Conservation (phyloP, 2,329 filamentous ascomycete species). For the Diaporthe aspalathi region DNA sequence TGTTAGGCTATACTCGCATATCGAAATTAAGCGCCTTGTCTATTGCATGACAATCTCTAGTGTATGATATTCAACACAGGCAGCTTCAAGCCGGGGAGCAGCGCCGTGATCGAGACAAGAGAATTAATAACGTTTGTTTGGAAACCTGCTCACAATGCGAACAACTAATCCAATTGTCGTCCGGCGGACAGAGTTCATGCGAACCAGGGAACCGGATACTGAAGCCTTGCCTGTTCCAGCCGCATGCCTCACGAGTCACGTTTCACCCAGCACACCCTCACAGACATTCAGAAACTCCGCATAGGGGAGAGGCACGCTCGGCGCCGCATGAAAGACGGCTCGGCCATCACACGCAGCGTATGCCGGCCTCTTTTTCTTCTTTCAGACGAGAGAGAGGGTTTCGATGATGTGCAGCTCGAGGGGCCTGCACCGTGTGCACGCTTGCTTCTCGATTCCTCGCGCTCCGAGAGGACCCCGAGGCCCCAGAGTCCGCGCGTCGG, state of each 20-base stretch:
- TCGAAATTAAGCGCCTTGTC: no score
- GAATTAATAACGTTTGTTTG: neutral
- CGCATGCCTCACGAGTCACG: constrained; percentile 17
- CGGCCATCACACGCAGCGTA: neutral
- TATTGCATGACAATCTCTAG: no score
- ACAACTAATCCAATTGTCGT: neutral
- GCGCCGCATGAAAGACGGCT: neutral
- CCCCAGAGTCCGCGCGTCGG: neutral
- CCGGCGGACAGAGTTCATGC: neutral
- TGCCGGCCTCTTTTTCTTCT: constrained; percentile 4
- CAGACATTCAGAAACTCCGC: neutral
- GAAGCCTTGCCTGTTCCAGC: constrained; percentile 14
- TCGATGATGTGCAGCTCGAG: neutral
- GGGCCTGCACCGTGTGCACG: no score
- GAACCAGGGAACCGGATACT: neutral
- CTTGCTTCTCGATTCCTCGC: neutral
- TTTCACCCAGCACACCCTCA: constrained; percentile 20
- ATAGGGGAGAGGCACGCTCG: neutral
- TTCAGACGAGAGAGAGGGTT: constrained; percentile 5
- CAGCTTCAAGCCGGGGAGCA: neutral
- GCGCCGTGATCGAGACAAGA: neutral
- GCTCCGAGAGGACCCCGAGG: neutral
- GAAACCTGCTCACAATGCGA: neutral
- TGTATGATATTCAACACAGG: no score
- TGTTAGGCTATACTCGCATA: no score